A percentile compares a stretch with the other conserved stretches of the same genome.
phyloP scores from a whole-genome alignment of 805 yeast genomes.

The Candida sanyiensis region DNA sequence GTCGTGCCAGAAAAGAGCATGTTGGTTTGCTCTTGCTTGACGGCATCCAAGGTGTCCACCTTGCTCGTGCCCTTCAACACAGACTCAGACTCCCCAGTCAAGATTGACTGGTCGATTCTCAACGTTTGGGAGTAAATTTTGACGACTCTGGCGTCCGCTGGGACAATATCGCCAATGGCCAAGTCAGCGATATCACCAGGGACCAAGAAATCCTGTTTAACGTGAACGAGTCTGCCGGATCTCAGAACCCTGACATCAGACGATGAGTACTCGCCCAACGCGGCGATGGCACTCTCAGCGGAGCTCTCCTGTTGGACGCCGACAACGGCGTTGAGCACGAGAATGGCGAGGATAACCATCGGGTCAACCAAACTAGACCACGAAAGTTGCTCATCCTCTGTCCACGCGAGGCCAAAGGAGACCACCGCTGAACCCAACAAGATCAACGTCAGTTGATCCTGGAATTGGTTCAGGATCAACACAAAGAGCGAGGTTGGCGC shows the following conservation, averaged over 20 bases:
- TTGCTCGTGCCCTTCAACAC: slow-evolving; percentile 31
- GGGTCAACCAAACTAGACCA: slow-evolving; percentile 32
- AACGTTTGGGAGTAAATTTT: slow-evolving; percentile 35
- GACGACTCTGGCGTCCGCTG: slow-evolving; percentile 43
- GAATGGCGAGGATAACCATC: slow-evolving; percentile 40
- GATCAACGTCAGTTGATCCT: slow-evolving; percentile 32
- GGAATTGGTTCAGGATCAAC: slow-evolving; percentile 32
- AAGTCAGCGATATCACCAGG: slow-evolving; percentile 43
- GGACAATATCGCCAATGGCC: slow-evolving; percentile 37
- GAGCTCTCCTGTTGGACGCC: slow-evolving; percentile 46
- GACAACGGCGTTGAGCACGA: slow-evolving; percentile 40
- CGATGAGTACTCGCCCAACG: slow-evolving; percentile 40
- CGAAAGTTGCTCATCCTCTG: slow-evolving; percentile 26
- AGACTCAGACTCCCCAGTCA: slow-evolving; percentile 43
- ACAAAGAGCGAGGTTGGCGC: slow-evolving; percentile 31
- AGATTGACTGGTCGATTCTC: slow-evolving; percentile 40
- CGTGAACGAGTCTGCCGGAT: slow-evolving; percentile 35
- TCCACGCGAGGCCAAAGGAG: slow-evolving; percentile 29
- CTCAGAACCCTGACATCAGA: slow-evolving; percentile 43
- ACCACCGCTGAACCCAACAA: slow-evolving; percentile 30
- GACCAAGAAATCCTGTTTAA: slow-evolving; percentile 37
- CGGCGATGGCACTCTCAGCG: slow-evolving; percentile 48
- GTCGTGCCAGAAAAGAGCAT: slow-evolving; percentile 46
- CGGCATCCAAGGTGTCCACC: slow-evolving; percentile 29
- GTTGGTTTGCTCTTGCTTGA: slow-evolving; percentile 33